Evolutionary conservation across 345 rosid species (phyloP), one percentile per base, ranked within the genome.

Genomic region (Hirschfeldia incana): DNA sequence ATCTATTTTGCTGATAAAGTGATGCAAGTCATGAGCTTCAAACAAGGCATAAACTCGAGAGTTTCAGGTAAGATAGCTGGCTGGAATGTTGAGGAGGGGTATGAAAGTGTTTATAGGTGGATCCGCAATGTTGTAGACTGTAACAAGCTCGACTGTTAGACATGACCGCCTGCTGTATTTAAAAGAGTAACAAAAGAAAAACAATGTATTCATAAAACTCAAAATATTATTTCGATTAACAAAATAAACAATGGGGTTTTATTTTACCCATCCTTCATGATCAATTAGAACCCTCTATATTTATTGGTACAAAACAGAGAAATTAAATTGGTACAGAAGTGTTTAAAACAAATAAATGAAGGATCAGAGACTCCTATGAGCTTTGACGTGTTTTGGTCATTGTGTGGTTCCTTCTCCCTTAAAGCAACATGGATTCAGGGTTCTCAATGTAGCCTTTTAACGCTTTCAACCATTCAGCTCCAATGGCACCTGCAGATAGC

Each of bases 401-500:
- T 39, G 61, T 10, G 65, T 51, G 65, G 10, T 33, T 34, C 42
- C 4, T 55, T 67, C 36, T 75, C 42, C 33, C 34, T 85, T 80
- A 95, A 28, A 93, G 94, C 82, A 95, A 83, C 99, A 93, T 95
- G 4, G 98, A 89, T 85, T 88, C 94, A 5, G 99, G 98, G 78
- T 90, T 93, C 87, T 95, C 99, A 4, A 90, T 85, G 90, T 89
- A 95, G 6, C 94, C 91, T 27, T 93, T 93, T 84, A 95, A 95
- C 65, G 97, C 94, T 84, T 93, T 95, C 81, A 93, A 82, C 98
- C 97, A 95, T 80, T 91, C 99, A 1, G 99, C 99, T 60, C 99
- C 99, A 13, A 93, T 76, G 76, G 99, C 97, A 80, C 98, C 98
- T 95, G 13, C 15, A 75, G n/a, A 37, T 12, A 46, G 55, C 55